Evolutionary conservation across 2,329 filamentous ascomycete species (phyloP), one percentile per base, ranked within the genome.

Genomic region (Exophiala xenobiotica): DNA sequence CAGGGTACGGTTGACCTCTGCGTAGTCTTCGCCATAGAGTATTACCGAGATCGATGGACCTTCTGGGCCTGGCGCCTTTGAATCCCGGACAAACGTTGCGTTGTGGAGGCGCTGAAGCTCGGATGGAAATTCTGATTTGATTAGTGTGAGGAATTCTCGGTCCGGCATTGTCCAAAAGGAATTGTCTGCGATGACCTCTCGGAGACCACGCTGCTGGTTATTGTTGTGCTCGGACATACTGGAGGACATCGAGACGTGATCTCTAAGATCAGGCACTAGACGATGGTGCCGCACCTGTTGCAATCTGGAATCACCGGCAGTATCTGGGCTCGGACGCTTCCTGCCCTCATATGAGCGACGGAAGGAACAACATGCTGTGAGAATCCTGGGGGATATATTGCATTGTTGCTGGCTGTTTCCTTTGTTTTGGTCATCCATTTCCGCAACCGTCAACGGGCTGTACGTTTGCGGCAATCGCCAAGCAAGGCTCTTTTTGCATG

Each of bases 1-100:
- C 3, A 72, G 60, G 0, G 70, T 72, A 16, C 70, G 68, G 41
- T 72, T 70, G 26, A 72, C 63, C 58, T 73, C 70, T 24, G 63
- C 56, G 42, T 64, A 69, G 11, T 70, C 60, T 8, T 60, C 19
- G 2, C 44, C 55, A 38, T 61, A 70, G 4, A 70, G 46, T 2
- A 60, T 47, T 20, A 61, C 46, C 3, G 68, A 68, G 9, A 67
- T 67, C 2, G 65, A 67, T n/a, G 14, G 26, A 1, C 47, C 35
- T 6, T 38, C 33, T 3, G 56, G 51, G 2, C 48, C 46, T 11
- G 47, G 33, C 24, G 42, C 42, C 23, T 49, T 44, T 4, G 52
- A 24, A 26, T 49, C 46, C 6, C 49, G 45, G 3, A 58, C 23
- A 35, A 54, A 58, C 3, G 53, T 66, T 6, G 65, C 67, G 5